Evolutionary conservation across 108 stramenopile genomes (phyloP).

Genomic region (Chaetoceros muelleri): DNA sequence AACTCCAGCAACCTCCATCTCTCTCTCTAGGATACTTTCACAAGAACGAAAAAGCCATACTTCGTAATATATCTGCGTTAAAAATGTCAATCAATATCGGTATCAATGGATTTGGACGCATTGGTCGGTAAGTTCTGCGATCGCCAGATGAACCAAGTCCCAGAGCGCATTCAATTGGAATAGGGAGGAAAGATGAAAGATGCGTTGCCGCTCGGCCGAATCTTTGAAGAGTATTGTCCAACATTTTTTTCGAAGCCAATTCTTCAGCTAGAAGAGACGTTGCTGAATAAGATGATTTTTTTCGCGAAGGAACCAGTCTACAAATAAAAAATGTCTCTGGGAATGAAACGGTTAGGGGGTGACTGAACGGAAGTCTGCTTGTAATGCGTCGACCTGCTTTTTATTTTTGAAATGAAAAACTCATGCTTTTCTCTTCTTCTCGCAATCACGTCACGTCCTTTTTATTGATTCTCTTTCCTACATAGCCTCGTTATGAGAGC

Average conservation of each 20-base stretch:
- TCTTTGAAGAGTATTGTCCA: no score
- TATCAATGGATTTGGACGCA: slow-evolving; percentile 99
- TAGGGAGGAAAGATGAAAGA: no score
- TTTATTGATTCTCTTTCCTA: slow-evolving; percentile 5
- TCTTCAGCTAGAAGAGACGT: neutral
- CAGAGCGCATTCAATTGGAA: no score
- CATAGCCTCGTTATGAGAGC: slow-evolving; percentile 95
- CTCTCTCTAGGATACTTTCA: no score
- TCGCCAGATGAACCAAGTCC: no score
- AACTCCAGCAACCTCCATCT: no score
- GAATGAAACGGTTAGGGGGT: neutral
- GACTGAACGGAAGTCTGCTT: no score
- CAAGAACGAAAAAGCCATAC: no score
- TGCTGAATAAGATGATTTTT: no score
- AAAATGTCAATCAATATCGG: slow-evolving; percentile 67
- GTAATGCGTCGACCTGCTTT: neutral
- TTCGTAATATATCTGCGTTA: neutral
- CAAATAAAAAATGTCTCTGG: neutral
- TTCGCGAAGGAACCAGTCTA: neutral
- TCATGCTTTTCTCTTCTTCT: neutral
- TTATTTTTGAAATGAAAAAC: neutral
- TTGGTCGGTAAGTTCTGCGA: slow-evolving; percentile 91
- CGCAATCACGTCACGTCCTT: neutral
- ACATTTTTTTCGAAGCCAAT: no score
- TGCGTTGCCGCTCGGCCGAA: no score